These are phyloP conservation scores for Lathyrus oleraceus DNA, from an alignment of 306 rosid species.

Conservation along the genomic window DNA sequence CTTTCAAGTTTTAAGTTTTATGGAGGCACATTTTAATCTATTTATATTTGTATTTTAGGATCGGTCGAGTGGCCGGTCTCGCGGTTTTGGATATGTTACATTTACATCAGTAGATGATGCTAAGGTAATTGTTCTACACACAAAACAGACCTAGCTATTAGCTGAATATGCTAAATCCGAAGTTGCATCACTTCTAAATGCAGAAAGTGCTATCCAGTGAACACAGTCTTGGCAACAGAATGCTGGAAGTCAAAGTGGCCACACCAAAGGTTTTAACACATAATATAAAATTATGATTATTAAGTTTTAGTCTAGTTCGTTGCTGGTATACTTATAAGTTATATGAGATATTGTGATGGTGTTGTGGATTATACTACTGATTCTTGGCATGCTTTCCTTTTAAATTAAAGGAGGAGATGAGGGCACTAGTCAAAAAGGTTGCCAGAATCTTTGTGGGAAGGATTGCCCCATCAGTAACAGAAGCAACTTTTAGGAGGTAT, in stretches of 20 bases:
- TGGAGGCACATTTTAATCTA: slow-evolving; percentile 23
- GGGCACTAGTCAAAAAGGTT: slow-evolving; percentile 78
- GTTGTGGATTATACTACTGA: slow-evolving; percentile 19
- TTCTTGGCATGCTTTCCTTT: slow-evolving; percentile 36
- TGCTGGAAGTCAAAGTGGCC: slow-evolving; percentile 96
- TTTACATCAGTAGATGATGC: slow-evolving; percentile 90
- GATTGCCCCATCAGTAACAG: slow-evolving; percentile 88
- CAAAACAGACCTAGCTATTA: neutral
- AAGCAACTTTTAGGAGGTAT: slow-evolving; percentile 82
- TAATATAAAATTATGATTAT: neutral
- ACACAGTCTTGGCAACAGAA: slow-evolving; percentile 88
- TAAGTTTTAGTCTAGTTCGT: neutral
- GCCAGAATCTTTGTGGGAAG: slow-evolving; percentile 94
- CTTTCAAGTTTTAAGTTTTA: slow-evolving; percentile 2
- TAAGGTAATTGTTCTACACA: slow-evolving; percentile 49
- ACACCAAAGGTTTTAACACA: slow-evolving; percentile 78
- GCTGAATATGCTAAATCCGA: neutral
- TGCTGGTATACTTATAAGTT: slow-evolving; percentile 11
- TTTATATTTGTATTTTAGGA: slow-evolving; percentile 52
- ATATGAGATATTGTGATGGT: neutral
- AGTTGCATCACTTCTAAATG: slow-evolving; percentile 25
- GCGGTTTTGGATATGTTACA: slow-evolving; percentile 97
- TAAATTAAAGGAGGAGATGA: slow-evolving; percentile 93
- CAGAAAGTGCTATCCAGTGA: slow-evolving; percentile 79
- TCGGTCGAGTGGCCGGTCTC: slow-evolving; percentile 90